Evolutionary conservation across 2,329 filamentous ascomycete genomes (phyloP), one percentile per base, ranked within the genome.

Genomic region (Trichoderma gracile): DNA sequence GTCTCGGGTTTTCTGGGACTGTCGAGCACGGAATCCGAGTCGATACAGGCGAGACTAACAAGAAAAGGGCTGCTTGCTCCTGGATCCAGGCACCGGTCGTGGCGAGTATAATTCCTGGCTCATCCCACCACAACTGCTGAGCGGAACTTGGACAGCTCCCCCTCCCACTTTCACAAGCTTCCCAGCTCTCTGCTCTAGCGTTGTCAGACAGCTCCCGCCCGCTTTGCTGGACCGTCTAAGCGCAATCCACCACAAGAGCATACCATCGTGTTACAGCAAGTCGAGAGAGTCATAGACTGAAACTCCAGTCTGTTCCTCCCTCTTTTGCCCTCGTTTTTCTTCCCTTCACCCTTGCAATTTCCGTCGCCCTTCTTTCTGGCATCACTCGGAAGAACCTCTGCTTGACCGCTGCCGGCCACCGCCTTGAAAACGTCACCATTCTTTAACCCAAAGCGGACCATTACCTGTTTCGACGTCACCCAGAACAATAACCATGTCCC

Each of bases 401-500:
- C 23, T 53, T 47, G 52, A 53, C 30, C 15, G 5, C 23, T 27
- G 33, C 12, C 40, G 5, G 46, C 6, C 47, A 23, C 46, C 23
- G 19, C 47, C 23, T 38, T 14, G 12, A 43, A 52, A 59, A 61
- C 57, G 57, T 61, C 57, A 53, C 38, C 47, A 30, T 45, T 61
- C 47, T 19, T 33, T 43, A 38, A 43, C 57, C 45, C 15, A 49
- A 42, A 49, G 45, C 56, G 33, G 33, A 38, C 33, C 12, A 30
- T 50, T 50, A 42, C 43, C 38, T 49, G 7, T 21, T 27, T 14
- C 45, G 30, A 63, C 46, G 46, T 57, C 67, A 72, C 59, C 33
- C 10, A 38, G 12, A 5, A 14, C 33, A 38, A 38, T 14, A 38
- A 38, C 33, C 61, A 78, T 78, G 76, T 72, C 75, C 50, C 75